Evolutionary conservation across 495 filamentous ascomycete genomes (phyloP), one percentile per base, ranked within the genome.

Genomic region (Aspergillus asperescens): DNA sequence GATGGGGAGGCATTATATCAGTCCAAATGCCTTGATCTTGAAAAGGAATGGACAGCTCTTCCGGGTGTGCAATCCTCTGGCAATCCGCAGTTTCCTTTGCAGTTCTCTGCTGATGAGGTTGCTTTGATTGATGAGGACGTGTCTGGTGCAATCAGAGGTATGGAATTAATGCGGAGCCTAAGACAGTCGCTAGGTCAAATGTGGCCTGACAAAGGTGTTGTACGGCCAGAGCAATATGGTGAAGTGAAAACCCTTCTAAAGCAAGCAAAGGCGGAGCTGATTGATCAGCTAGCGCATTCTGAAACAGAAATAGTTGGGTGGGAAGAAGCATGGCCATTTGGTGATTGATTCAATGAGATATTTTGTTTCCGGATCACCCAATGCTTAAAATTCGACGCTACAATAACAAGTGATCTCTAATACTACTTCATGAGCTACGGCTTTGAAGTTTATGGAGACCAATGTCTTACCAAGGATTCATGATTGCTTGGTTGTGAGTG

Each of bases 1-100:
- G 57, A 64, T 31, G 57, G 59, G 28, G 63, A 62, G 48, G 61
- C 61, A 25, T 28, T 56, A 19, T 66, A 64, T 56, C 58, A 25
- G 48, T 58, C 52, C 15, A 49, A 42, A 15, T 43, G 41, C 28
- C 27, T 58, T 52, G 50, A 61, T 13, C 44, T 67, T 5, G 51
- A 65, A 24, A 48, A 58, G n/a, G 56, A 60, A 52, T 63, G 57
- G 62, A 24, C 50, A n/a, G 34, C 4, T 7, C 60, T 65, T 5
- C 62, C 60, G 27, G 56, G 63, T 41, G 56, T 66, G 16, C 56
- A 56, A 54, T 61, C 61, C 24, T 38, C 44, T 49, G 61, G 61
- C 13, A 55, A 50, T 19, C 50, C 55, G 35, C 58, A 50, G 19
- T 54, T 64, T 54, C 56, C 59, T 2, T 43, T 64, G 5, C 52